Base-by-base conservation (phyloP, 2,329 filamentous ascomycete species). In the Xenosphaeropsis pyriputrescens region DNA sequence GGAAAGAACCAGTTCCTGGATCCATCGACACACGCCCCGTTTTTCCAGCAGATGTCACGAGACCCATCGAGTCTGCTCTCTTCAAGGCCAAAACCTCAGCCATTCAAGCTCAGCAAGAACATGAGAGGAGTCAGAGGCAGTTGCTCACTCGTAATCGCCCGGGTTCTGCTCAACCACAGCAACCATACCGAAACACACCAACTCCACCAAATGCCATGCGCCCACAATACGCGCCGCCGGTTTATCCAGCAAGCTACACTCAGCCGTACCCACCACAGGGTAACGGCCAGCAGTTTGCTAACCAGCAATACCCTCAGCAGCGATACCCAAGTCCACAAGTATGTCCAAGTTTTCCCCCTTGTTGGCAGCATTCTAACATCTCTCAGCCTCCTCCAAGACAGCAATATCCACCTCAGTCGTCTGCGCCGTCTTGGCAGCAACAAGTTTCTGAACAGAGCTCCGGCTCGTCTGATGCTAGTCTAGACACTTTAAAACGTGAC, bases 1-100 rank as follows among this genome's bases (percentile, higher is more conserved):
- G 91, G 91, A 96, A 95, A 60, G 85, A 94, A 52, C 85, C 91
- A 2, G 86, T 96, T 12, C 86, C 89, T 2, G 91, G 89, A 35
- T 94, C 91, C 12, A 75, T 93, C 55, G 89, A 94, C 51, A 79
- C 79, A n/a, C 75, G 85, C 44, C 88, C 91, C 6, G 89, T 98
- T 37, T 98, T 98, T 54, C 75, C 85, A 18, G 70, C 76, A 30
- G 86, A 96, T 40, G 75, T 88, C 41, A 93, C 89, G 32, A 75
- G 82, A 37, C 84, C 85, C 32, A 96, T 98, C 48, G 91, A 98
- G 58, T 93, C 85, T 58, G 88, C 89, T 36, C 67, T 98, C 42
- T 85, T 91, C 57, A 94, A 91, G 58, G 85, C 83, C 31, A 52
- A 50, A 44, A 72, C 70, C 5, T 72, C 68, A 17, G 70, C 72